Evolutionary conservation across 345 rosid species (phyloP).

Genomic region (Reutealis trisperma): DNA sequence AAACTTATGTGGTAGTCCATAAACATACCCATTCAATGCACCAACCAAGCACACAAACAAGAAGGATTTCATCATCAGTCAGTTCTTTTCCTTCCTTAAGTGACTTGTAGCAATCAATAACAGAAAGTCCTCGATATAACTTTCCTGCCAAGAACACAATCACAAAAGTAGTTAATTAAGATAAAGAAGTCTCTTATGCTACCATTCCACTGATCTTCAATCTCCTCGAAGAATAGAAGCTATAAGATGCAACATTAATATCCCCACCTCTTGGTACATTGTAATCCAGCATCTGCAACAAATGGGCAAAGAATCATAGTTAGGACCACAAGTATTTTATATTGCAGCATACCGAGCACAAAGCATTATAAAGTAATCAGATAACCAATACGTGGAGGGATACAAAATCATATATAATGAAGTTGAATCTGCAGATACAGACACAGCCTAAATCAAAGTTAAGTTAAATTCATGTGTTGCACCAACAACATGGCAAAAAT

Average conservation of each 20-base stretch:
- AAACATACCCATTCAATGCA: slow-evolving; percentile 79
- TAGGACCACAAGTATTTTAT: not conserved
- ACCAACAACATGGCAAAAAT: too few relatives aligned
- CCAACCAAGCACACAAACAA: slow-evolving; percentile 79
- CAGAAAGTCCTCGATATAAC: slow-evolving; percentile 82
- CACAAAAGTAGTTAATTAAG: not conserved
- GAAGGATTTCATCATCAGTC: slow-evolving; percentile 60
- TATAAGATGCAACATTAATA: not conserved
- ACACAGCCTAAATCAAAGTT: not conserved
- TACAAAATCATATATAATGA: not conserved
- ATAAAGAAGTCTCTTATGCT: not conserved
- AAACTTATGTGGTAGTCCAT: not conserved
- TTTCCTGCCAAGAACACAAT: slow-evolving; percentile 49
- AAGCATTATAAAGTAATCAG: not conserved
- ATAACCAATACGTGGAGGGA: not conserved
- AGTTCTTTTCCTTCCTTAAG: slow-evolving; percentile 61
- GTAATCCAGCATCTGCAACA: slow-evolving; percentile 83
- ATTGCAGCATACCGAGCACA: not conserved
- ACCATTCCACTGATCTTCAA: not conserved
- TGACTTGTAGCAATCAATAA: slow-evolving; percentile 66
- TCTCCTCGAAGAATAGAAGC: not conserved
- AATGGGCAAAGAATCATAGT: not conserved
- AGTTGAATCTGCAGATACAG: not conserved
- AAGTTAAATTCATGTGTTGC: not conserved
- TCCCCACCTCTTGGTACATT: slow-evolving; percentile 80